Base-by-base conservation (phyloP, 139 green algal species). In the Marvania coccoides region DNA sequence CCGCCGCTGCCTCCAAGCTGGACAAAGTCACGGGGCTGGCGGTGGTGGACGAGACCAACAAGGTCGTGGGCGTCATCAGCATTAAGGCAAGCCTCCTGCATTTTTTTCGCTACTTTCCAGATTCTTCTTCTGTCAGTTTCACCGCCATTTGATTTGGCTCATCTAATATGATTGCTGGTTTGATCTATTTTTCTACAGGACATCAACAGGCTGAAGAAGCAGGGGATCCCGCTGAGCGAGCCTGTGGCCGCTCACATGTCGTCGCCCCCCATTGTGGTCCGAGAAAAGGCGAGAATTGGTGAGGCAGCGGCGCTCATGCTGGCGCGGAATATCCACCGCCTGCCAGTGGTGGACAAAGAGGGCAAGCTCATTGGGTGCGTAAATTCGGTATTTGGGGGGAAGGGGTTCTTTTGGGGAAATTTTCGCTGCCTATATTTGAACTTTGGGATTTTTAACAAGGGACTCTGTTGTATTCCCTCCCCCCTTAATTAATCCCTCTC, bases 301-400 rank as follows among this genome's bases (percentile, higher is more conserved):
- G 74, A 87, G 14, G 84, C 84, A 10, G 83, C 78, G 1, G 64
- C 82, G 40, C 34, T 87, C 1, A 90, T 90, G 84, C 72, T 90
- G 3, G 42, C 78, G 38, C 71, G 78, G 15, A 86, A 83, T 47
- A 87, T 90, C 58, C 73, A 88, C 28, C 70, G 84, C 13, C 30
- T 90, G 64, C 83, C 83, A 3, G 83, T 90, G 6, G 84, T 90
- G 12, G 83, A 90, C 61, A 40, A 71, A 0, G 62, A 76, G 19
- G 72, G 58, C 26, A 65, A 64, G 33, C 55, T 78, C 6, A 47
- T 79, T 34, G 77, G 69, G 74, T 74, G 39, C 47, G 69, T n/a
- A n/a, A n/a, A n/a, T n/a, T n/a, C 7, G 30, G 15, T 10, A 51
- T 7, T 7, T 37, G 12, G 10, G n/a, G n/a, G n/a, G n/a, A n/a